Evolutionary conservation across 768 basidiomycete species (phyloP).

Genomic region (Sarcomyxa edulis): DNA sequence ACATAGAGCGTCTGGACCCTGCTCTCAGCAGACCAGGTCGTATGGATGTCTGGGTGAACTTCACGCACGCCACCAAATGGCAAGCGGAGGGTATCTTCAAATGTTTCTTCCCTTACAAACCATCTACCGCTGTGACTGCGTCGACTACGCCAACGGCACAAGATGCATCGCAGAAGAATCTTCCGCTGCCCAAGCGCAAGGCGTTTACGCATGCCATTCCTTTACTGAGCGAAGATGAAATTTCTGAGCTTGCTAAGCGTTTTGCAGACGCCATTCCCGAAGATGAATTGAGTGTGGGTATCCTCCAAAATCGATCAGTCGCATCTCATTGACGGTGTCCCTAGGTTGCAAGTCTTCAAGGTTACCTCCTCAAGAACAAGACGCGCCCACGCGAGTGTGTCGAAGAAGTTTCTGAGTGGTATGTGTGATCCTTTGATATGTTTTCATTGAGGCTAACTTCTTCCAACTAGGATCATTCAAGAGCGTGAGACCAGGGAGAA

Average conservation of each 20-base stretch:
- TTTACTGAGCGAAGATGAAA: conserved; percentile 69
- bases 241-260: conserved; percentile 70
- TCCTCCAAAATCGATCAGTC: neutral
- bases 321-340: conserved; percentile 2
- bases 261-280: conserved; percentile 84
- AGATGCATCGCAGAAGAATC: conserved; percentile 59
- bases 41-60: conserved; percentile 92
- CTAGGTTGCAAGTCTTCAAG: conserved; percentile 80
- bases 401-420: conserved; percentile 69
- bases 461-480: conserved; percentile 42
- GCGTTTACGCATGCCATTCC: conserved; percentile 53
- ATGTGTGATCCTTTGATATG: neutral
- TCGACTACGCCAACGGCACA: conserved; percentile 15
- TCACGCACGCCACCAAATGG: conserved; percentile 88
- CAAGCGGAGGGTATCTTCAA: conserved; percentile 92
- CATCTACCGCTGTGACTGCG: conserved; percentile 21
- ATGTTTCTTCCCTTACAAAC: conserved; percentile 82
- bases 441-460: conserved; percentile 1
- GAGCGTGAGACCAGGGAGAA: conserved; percentile 83
- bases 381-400: conserved; percentile 85
- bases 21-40: conserved; percentile 85
- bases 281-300: conserved; percentile 77
- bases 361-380: conserved; percentile 86
- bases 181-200: conserved; percentile 66
- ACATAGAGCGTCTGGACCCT: conserved; percentile 88